These are phyloP conservation scores for Apophysomyces variabilis DNA, from an alignment of 371 early-diverging fungal genomes.

Conservation along the genomic window DNA sequence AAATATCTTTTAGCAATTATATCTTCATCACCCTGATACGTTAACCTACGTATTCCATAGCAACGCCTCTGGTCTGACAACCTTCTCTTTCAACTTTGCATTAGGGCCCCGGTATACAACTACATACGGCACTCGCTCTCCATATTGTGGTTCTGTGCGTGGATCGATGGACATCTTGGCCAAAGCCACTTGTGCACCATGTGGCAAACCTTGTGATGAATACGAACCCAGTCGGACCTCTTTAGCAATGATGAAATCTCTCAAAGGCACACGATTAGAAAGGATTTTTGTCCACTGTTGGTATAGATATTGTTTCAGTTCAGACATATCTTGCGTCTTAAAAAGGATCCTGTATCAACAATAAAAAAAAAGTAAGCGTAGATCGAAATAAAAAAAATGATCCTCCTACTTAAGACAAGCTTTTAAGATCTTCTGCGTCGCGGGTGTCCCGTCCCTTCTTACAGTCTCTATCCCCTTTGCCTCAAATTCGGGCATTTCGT, in stretches of 20 bases:
- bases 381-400: not conserved
- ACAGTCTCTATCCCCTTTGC: constrained; percentile 97
- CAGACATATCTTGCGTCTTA: constrained; percentile 77
- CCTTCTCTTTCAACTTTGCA: constrained; percentile 71
- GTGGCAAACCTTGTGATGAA: constrained; percentile 55
- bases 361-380: not conserved
- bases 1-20: not conserved
- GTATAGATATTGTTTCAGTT: constrained; percentile 73
- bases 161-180: constrained; percentile 69
- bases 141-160: constrained; percentile 81
- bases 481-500: constrained; percentile 78
- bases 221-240: constrained; percentile 76
- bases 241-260: constrained; percentile 86
- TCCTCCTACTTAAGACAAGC: constrained; percentile 67
- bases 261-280: constrained; percentile 63
- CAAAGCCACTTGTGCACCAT: constrained; percentile 78
- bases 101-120: constrained; percentile 74
- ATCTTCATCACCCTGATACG: not conserved
- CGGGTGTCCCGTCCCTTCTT: constrained; percentile 83
- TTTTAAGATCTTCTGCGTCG: constrained; percentile 79
- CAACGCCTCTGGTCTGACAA: constrained; percentile 70
- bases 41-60: constrained; percentile 52
- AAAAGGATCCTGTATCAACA: constrained; percentile 66
- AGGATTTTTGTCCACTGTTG: constrained; percentile 76
- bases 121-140: constrained; percentile 89